These are phyloP conservation scores for Selaginella moellendorffii DNA, from an alignment of 75 land plant species.

Conservation along the genomic window DNA sequence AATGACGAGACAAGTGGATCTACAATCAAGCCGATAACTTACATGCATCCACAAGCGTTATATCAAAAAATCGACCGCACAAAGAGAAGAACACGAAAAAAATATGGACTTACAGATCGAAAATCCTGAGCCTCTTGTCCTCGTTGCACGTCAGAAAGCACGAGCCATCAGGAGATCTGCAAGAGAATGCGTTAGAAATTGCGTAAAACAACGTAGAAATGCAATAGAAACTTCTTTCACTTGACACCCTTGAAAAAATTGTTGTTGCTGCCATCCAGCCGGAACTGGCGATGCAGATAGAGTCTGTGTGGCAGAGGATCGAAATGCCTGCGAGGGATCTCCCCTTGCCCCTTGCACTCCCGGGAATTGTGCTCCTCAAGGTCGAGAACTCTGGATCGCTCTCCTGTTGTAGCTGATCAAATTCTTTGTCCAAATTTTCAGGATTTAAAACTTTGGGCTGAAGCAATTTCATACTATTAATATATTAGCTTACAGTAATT, in stretches of 20 bases:
- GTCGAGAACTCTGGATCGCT: no score
- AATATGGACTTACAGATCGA: constrained; percentile 38
- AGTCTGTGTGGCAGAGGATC: constrained; percentile 43
- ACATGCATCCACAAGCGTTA: background rate
- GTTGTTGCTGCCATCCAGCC: constrained; percentile 25
- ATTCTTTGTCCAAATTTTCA: no score
- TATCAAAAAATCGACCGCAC: background rate
- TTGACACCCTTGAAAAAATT: constrained; percentile 91
- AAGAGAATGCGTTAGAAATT: background rate
- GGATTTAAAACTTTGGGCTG: no score
- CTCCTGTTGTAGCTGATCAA: no score
- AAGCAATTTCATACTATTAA: no score
- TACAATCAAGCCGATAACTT: constrained; percentile 14
- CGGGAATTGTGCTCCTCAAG: no score
- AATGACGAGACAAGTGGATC: constrained; percentile 60
- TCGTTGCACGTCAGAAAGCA: constrained; percentile 76
- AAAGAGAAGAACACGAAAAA: background rate
- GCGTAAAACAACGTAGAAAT: background rate
- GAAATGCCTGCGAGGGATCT: constrained; percentile 17
- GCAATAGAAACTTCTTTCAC: constrained; percentile 3
- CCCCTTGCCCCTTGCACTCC: no score
- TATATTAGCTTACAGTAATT: no score
- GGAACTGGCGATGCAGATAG: constrained; percentile 62
- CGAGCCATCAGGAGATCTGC: constrained; percentile 97
- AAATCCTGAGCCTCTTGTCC: constrained; percentile 62